Conservation (phyloP, 148 eudicot genomes). For the Rhododendron simsii region DNA sequence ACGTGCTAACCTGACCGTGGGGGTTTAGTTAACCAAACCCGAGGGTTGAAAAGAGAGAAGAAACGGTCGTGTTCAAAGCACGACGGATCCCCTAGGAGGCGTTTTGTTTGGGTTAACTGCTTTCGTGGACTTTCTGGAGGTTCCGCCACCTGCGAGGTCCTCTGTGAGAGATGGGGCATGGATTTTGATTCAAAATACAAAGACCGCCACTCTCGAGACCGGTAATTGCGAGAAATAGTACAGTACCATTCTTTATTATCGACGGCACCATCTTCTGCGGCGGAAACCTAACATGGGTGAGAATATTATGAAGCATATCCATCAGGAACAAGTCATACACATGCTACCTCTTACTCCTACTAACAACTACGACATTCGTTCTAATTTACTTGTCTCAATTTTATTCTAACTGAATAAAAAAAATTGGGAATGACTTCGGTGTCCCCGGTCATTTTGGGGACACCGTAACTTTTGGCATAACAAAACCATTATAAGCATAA, state of each 20-base stretch:
- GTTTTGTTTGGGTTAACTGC: background rate
- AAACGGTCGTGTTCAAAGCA: background rate
- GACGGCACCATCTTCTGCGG: background rate
- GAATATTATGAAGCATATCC: background rate
- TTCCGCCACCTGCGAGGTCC: background rate
- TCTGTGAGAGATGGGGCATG: background rate
- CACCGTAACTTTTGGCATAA: too few relatives aligned
- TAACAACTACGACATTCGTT: background rate
- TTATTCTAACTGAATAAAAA: too few relatives aligned
- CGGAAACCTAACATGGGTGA: background rate
- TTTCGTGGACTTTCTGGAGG: background rate
- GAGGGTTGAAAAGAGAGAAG: conserved; percentile 6
- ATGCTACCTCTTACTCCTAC: too few relatives aligned
- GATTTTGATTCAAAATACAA: background rate
- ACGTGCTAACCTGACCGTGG: background rate
- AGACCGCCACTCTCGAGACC: background rate
- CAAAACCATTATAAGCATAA: too few relatives aligned
- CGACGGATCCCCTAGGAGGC: background rate
- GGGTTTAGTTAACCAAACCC: conserved; percentile 1
- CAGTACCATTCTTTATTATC: too few relatives aligned
- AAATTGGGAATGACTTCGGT: too few relatives aligned
- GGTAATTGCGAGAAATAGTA: background rate
- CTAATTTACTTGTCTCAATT: too few relatives aligned
- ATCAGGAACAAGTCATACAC: background rate
- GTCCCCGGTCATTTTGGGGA: too few relatives aligned